Percentiles rank a stretch among this genome's conserved stretches.
Evolutionary conservation across 2,329 filamentous ascomycete genomes (phyloP).

Genomic region (Penicillium occitanis): DNA sequence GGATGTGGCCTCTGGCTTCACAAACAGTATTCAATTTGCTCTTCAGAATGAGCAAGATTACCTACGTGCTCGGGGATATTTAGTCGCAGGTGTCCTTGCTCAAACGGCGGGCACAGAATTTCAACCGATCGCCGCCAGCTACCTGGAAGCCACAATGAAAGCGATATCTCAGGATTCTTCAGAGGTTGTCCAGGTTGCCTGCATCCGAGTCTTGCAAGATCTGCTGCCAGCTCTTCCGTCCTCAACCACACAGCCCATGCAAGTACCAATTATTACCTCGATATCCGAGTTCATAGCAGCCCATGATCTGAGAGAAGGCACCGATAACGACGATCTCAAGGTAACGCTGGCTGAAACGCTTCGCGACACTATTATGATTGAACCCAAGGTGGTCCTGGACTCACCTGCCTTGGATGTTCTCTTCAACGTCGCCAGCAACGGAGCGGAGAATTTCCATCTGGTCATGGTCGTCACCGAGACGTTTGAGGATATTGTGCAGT

Average conservation of each 20-base stretch:
- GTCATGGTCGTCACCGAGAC: constrained; percentile 84
- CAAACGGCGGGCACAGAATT: constrained; percentile 63
- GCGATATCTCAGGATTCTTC: constrained; percentile 73
- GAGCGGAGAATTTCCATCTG: constrained; percentile 86
- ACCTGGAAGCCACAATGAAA: constrained; percentile 63
- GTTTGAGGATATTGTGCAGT: constrained; percentile 80
- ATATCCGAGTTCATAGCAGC: constrained; percentile 71
- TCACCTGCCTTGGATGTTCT: constrained; percentile 73
- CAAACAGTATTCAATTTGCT: constrained; percentile 76
- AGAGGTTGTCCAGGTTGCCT: constrained; percentile 88
- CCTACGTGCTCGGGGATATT: constrained; percentile 79
- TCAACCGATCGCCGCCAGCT: constrained; percentile 39
- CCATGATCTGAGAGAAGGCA: constrained; percentile 78
- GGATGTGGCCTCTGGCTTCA: constrained; percentile 69
- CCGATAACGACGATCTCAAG: constrained; percentile 87
- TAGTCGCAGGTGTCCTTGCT: constrained; percentile 78
- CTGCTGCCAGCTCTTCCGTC: constrained; percentile 58
- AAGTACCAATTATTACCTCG: constrained; percentile 60
- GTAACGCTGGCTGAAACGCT: constrained; percentile 86
- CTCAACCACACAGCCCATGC: constrained; percentile 55
- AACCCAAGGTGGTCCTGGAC: constrained; percentile 71
- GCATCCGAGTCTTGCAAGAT: constrained; percentile 79
- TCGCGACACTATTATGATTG: constrained; percentile 76
- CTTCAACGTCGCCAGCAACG: constrained; percentile 85
- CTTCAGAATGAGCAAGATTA: constrained; percentile 71